Evolutionary conservation across 1,284 basidiomycete species (phyloP).

Genomic region (Tremellales sp.): DNA sequence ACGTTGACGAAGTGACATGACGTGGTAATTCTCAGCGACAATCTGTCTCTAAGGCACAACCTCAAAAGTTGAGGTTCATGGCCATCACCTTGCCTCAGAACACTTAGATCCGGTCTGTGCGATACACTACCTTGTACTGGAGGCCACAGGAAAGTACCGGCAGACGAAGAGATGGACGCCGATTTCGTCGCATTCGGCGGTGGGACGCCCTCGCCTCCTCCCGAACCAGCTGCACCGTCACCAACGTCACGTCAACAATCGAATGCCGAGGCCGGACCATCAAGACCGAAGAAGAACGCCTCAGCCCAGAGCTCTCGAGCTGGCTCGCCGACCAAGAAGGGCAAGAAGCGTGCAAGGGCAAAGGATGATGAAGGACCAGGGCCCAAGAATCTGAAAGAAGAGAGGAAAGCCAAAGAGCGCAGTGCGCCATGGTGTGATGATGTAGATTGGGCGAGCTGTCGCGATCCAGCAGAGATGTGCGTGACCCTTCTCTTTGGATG

Average conservation of each 20-base stretch:
- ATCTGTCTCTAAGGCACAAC: not conserved
- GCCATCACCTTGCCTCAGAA: too few species aligned
- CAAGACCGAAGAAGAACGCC: not conserved
- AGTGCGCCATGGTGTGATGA: conserved; percentile 72
- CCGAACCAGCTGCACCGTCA: not conserved
- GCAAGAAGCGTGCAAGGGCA: conserved; percentile 22
- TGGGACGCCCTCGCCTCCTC: not conserved
- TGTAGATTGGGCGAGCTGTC: conserved; percentile 73
- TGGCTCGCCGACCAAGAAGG: conserved; percentile 11
- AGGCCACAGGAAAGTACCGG: not conserved
- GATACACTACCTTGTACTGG: not conserved
- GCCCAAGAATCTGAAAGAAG: conserved; percentile 60
- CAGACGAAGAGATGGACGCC: conserved; percentile 9
- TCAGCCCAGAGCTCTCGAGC: not conserved
- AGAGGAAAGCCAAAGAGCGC: conserved; percentile 57
- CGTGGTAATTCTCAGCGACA: too few species aligned
- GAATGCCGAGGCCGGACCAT: not conserved
- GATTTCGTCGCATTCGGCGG: not conserved
- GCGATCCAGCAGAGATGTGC: conserved; percentile 75
- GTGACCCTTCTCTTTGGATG: conserved; percentile 29
- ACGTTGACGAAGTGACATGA: not conserved
- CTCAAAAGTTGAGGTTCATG: too few species aligned
- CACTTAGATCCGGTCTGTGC: not conserved
- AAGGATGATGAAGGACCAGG: conserved; percentile 37
- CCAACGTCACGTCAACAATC: not conserved